Evolutionary conservation across 306 rosid species (phyloP).

Genomic region (Oxytropis ochrocephala): DNA sequence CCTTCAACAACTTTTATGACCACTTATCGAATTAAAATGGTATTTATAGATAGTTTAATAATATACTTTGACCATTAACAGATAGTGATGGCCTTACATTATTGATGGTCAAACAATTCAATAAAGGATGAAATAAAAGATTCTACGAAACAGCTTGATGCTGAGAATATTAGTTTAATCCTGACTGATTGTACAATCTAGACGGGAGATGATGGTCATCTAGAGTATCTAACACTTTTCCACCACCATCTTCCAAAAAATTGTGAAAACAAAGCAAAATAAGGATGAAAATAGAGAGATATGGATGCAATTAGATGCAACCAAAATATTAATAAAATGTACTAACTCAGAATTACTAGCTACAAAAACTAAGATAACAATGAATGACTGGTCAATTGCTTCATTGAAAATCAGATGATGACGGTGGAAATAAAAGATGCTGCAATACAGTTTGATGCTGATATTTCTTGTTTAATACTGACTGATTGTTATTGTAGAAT

Average conservation of each 20-base stretch:
- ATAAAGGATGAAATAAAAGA: neutral
- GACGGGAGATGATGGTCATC: neutral
- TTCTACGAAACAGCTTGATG: neutral
- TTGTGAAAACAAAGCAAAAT: neutral
- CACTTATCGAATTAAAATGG: neutral
- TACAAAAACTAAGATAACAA: neutral
- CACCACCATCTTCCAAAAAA: neutral
- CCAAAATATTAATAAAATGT: neutral
- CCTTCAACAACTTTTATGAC: neutral
- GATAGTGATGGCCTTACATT: neutral
- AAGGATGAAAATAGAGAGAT: neutral
- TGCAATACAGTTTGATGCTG: neutral
- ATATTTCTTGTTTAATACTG: neutral
- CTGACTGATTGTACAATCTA: neutral
- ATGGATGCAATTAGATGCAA: neutral
- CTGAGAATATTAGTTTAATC: neutral
- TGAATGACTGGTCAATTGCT: slow-evolving; percentile 3
- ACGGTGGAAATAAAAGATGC: neutral
- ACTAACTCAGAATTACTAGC: neutral
- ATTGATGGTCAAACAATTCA: neutral
- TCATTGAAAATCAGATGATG: neutral
- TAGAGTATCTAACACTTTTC: neutral
- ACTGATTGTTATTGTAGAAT: neutral
- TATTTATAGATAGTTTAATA: neutral
- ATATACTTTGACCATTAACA: neutral